Evolutionary conservation across 2,329 filamentous ascomycete genomes (phyloP), one percentile per base, ranked within the genome.

Genomic region (Exophiala sp.): DNA sequence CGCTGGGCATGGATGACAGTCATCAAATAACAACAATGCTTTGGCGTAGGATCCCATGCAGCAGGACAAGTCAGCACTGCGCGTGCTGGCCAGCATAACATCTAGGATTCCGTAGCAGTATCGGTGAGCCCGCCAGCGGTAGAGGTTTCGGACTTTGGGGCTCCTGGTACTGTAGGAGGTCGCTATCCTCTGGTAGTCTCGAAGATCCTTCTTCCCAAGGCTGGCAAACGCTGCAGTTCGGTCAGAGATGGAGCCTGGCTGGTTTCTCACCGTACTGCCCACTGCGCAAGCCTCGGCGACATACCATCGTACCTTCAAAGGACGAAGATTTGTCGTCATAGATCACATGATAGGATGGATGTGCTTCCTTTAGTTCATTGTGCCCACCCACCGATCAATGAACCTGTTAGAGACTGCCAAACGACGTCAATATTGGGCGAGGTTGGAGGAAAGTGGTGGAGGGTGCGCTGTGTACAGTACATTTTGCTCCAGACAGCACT

Each of bases 381-480:
- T n/a, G n/a, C n/a, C n/a, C n/a, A n/a, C n/a, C n/a, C n/a, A n/a
- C n/a, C n/a, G n/a, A n/a, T n/a, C n/a, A n/a, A 27, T 27, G 24
- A 6, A 6, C 24, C 24, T 27, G 24, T 27, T 5, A 27, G 6
- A 27, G 10, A 10, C 30, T 37, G 48, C 27, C 24, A 41, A 41
- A 6, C 37, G 34, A 37, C 34, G 34, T 19, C 34, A 37, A 37
- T 37, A 16, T 37, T 19, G 14, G 11, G 14, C 7, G 38, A 41
- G 21, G 38, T 24, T 9, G 38, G 24, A 5, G 34, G 34, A 37
- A 37, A 37, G 34, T 19, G 34, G 18, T 13, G 5, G 18, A 41
- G 39, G 43, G 48, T 34, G 43, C 48, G 48, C 42, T 46, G 48
- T 23, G 48, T 50, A 21, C 27, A 8, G 14, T 42, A 18, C 35